Percentiles rank a stretch among this genome's conserved stretches.
phyloP scores from a whole-genome alignment of 2,329 filamentous ascomycete species.

The Diaporthe citrichinensis region DNA sequence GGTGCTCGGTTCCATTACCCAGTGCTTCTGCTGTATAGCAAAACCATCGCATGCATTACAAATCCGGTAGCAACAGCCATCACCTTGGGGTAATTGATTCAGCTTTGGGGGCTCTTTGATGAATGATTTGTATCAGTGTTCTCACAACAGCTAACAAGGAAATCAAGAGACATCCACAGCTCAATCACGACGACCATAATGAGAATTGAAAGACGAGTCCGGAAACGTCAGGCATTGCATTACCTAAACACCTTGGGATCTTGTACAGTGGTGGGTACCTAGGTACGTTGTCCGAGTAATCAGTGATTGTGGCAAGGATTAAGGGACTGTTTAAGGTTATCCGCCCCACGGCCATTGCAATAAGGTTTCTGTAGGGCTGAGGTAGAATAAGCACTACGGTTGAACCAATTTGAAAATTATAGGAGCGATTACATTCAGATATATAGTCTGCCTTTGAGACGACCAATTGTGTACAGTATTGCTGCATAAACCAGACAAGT shows the following conservation, averaged over 20 bases:
- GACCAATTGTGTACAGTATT: neutral
- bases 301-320: neutral
- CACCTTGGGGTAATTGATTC: too few relatives aligned
- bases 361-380: neutral
- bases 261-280: neutral
- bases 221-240: neutral
- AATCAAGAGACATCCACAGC: neutral
- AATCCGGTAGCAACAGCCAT: too few relatives aligned
- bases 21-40: too few relatives aligned
- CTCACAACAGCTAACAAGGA: too few relatives aligned
- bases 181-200: neutral
- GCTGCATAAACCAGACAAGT: neutral
- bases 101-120: too few relatives aligned
- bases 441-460: too few relatives aligned
- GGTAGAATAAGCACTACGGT: too few relatives aligned
- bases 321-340: neutral
- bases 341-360: neutral
- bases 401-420: too few relatives aligned
- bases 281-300: neutral
- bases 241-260: neutral
- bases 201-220: neutral
- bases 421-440: too few relatives aligned
- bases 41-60: too few relatives aligned
- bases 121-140: neutral
- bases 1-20: too few relatives aligned